A percentile compares a stretch with the other conserved stretches of the same genome.
These are phyloP conservation scores for Leucaena leucocephala DNA, from an alignment of 306 rosid species.

Conservation along the genomic window DNA sequence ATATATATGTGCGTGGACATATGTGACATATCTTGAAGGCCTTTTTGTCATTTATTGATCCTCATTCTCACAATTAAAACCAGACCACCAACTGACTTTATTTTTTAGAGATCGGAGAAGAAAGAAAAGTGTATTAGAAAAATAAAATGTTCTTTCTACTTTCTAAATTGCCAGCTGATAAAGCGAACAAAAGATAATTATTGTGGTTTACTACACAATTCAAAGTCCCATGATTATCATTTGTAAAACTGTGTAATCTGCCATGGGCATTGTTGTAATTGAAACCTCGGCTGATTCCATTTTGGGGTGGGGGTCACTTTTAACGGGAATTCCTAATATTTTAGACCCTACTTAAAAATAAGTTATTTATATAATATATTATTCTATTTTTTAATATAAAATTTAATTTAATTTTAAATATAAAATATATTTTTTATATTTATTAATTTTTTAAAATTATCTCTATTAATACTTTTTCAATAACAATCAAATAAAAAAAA, in stretches of 20 bases:
- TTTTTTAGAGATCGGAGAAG: background rate
- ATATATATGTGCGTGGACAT: no score
- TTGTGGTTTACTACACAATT: slow-evolving; percentile 43
- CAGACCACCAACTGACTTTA: background rate
- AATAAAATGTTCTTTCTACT: background rate
- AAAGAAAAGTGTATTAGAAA: background rate
- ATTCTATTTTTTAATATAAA: no score
- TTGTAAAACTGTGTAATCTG: background rate
- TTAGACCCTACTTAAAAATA: background rate
- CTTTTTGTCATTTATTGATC: background rate
- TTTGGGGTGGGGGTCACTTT: background rate
- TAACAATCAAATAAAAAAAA: no score
- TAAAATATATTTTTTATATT: no score
- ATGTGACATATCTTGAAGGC: background rate
- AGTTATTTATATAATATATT: no score
- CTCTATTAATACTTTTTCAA: no score
- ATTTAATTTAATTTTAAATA: no score
- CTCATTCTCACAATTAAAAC: background rate
- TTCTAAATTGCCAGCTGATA: slow-evolving; percentile 31
- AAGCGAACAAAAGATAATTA: slow-evolving; percentile 23
- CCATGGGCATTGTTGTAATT: background rate
- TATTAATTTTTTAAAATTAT: no score
- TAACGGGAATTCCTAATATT: background rate
- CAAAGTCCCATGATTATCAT: slow-evolving; percentile 47
- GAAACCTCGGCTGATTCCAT: background rate